Evolutionary conservation across 2,329 filamentous ascomycete species (phyloP).

Genomic region (Mollisia scopiformis): DNA sequence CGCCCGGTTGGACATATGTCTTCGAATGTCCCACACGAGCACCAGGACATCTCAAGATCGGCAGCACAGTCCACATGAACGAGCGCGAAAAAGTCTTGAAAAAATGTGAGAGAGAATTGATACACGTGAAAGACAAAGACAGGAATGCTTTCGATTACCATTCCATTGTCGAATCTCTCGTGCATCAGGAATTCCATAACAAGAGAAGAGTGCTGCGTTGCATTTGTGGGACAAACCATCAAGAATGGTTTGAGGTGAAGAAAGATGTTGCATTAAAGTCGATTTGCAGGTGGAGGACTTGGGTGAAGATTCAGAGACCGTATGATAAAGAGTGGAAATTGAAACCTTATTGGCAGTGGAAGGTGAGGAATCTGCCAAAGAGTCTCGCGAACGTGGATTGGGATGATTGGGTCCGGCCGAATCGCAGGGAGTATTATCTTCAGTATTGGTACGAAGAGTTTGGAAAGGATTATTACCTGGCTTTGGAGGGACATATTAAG

Average conservation of each 20-base stretch:
- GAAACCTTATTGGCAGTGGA: slow-evolving; percentile 24
- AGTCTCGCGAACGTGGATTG: slow-evolving; percentile 14
- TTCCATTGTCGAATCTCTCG: slow-evolving; percentile 15
- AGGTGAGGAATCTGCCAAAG: slow-evolving; percentile 11
- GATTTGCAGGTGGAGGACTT: slow-evolving; percentile 19
- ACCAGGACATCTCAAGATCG: slow-evolving; percentile 16
- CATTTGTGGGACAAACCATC: slow-evolving; percentile 1
- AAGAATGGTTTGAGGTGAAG: slow-evolving; percentile 22
- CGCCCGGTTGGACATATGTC: slow-evolving; percentile 14
- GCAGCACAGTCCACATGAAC: slow-evolving; percentile 8
- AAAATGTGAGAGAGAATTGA: slow-evolving; percentile 11
- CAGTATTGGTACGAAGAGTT: not conserved
- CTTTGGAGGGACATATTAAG: not conserved
- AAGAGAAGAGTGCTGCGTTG: slow-evolving; percentile 14
- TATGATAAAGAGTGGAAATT: slow-evolving; percentile 14
- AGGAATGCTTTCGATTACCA: slow-evolving; percentile 18
- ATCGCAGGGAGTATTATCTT: not conserved
- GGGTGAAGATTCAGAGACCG: slow-evolving; percentile 16
- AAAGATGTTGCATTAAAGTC: slow-evolving; percentile 9
- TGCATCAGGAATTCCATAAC: slow-evolving; percentile 17
- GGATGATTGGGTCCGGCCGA: slow-evolving; percentile 16
- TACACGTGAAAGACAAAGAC: not conserved
- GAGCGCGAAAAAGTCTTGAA: slow-evolving; percentile 11
- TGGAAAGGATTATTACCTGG: not conserved
- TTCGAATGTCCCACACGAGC: slow-evolving; percentile 6